Conservation (phyloP, 768 basidiomycete species). For the Kwoniella sp. region DNA sequence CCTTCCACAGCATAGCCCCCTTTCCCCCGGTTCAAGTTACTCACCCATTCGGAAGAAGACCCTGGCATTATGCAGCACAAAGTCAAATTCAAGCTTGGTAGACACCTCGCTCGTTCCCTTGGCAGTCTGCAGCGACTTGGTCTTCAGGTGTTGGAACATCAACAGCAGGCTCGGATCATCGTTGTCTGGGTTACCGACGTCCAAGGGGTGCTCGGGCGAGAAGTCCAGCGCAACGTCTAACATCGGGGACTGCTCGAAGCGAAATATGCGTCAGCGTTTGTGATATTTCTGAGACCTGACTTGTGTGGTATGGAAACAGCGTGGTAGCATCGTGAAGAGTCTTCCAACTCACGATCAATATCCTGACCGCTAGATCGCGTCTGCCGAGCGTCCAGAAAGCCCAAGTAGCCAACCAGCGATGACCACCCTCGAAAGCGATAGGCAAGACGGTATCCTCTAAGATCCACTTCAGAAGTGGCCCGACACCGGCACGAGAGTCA, state of each 20-base stretch:
- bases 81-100: constrained; percentile 85
- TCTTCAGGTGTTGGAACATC: constrained; percentile 83
- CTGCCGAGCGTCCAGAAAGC: constrained; percentile 92
- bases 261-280: constrained; percentile 24
- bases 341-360: constrained; percentile 82
- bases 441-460: constrained; percentile 78
- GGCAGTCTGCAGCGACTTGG: constrained; percentile 87
- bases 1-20: neutral
- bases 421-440: constrained; percentile 79
- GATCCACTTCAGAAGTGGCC: constrained; percentile 72
- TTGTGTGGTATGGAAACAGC: too few relatives aligned
- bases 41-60: constrained; percentile 93
- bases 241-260: constrained; percentile 46
- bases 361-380: constrained; percentile 83
- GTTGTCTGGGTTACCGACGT: constrained; percentile 80
- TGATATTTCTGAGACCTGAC: too few relatives aligned
- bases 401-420: constrained; percentile 93
- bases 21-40: constrained; percentile 36
- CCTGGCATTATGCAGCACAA: constrained; percentile 89
- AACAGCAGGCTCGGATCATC: constrained; percentile 92
- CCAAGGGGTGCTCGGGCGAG: constrained; percentile 18
- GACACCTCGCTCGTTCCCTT: constrained; percentile 88
- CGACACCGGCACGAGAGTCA: constrained; percentile 61
- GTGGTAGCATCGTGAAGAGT: too few relatives aligned
- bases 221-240: constrained; percentile 34